Conservation (phyloP, 2,329 filamentous ascomycete species). For the Ophiostoma triangulosporum region DNA sequence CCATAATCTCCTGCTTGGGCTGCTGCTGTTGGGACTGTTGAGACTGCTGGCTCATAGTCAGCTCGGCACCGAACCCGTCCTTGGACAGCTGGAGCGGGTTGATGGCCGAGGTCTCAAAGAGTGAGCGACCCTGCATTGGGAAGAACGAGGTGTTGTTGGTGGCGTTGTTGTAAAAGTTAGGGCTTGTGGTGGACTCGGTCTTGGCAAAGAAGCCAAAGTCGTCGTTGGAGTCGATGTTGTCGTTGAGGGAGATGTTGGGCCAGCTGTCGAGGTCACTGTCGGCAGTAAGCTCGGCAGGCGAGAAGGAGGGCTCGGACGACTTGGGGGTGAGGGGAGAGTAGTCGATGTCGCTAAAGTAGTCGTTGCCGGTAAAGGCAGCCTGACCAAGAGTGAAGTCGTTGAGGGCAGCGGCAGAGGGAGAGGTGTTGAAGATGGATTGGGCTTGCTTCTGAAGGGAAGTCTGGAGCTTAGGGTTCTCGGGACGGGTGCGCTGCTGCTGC, state of each 20-base stretch:
- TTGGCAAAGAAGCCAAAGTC: constrained; percentile 21
- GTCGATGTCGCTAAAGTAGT: constrained; percentile 10
- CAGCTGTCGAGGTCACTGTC: constrained; percentile 3
- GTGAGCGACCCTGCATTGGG: constrained; percentile 11
- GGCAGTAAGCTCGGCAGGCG: background rate
- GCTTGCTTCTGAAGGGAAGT: constrained; percentile 1
- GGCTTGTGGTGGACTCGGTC: constrained; percentile 20
- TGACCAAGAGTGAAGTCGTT: constrained; percentile 16
- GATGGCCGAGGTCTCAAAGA: constrained; percentile 21
- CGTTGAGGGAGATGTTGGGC: background rate
- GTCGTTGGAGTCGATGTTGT: constrained; percentile 10
- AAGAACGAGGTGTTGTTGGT: constrained; percentile 12
- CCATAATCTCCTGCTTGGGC: background rate
- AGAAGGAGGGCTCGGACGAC: constrained; percentile 15
- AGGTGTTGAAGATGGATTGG: constrained; percentile 15
- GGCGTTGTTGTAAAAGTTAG: constrained; percentile 14
- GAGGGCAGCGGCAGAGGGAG: constrained; percentile 16
- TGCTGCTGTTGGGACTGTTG: background rate
- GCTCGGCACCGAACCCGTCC: background rate
- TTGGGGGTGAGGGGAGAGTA: constrained; percentile 18
- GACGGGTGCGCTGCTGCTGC: constrained; percentile 16
- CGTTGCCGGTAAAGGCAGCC: constrained; percentile 7
- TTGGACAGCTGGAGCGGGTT: constrained; percentile 22
- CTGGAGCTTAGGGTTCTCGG: constrained; percentile 14
- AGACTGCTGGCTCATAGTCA: background rate